These are phyloP conservation scores for Sporothrix euskadiensis DNA, from an alignment of 2,329 filamentous ascomycete species.

Conservation along the genomic window DNA sequence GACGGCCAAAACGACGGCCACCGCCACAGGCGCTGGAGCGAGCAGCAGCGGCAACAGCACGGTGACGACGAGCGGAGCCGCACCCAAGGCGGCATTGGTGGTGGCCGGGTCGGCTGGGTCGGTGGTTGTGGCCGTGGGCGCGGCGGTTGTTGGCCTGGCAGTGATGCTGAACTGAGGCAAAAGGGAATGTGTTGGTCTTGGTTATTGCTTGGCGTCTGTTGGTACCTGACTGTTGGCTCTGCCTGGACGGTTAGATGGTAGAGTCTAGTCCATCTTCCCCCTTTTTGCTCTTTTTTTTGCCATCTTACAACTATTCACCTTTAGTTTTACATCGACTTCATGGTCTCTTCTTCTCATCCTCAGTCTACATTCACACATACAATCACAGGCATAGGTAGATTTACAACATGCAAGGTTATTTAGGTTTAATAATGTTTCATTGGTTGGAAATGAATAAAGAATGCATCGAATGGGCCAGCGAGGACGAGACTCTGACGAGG, in stretches of 20 bases:
- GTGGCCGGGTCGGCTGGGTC: background rate
- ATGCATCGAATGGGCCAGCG: background rate
- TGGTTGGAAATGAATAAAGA: background rate
- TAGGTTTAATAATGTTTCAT: background rate
- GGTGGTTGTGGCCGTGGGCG: background rate
- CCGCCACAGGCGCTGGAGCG: conserved; percentile 7
- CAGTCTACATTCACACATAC: background rate
- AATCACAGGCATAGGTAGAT: background rate
- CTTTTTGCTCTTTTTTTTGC: background rate
- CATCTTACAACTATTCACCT: background rate
- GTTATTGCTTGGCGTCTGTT: background rate
- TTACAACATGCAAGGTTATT: background rate
- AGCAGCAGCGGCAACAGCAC: background rate
- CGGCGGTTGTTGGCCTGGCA: conserved; percentile 15
- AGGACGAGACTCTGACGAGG: background rate
- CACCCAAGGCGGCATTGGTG: background rate
- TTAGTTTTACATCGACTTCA: background rate
- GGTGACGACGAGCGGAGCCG: background rate
- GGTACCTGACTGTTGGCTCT: background rate
- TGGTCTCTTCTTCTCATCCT: background rate
- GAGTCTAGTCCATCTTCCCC: background rate
- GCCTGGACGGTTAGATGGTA: background rate
- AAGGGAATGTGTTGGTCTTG: background rate
- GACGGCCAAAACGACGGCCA: conserved; percentile 22
- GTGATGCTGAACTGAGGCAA: conserved; percentile 11